Conservation (phyloP, 1,284 basidiomycete species). For the Pseudozyma sp. region DNA sequence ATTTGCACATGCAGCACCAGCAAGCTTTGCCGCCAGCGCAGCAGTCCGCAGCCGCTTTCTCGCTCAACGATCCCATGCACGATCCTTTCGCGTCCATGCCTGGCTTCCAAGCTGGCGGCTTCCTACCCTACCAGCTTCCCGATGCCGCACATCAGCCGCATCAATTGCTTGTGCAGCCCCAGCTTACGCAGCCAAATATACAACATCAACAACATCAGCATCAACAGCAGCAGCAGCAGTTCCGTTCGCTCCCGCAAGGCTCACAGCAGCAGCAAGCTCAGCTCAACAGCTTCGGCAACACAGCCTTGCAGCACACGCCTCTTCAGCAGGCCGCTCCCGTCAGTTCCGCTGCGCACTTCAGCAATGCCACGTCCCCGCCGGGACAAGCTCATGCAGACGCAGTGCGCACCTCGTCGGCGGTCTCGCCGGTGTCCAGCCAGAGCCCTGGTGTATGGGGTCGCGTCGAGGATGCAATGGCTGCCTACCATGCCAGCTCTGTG, state of each 20-base stretch:
- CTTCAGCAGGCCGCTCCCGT: constrained; percentile 5
- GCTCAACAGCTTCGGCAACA: neutral
- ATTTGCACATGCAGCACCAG: constrained; percentile 13
- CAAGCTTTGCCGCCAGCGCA: constrained; percentile 7
- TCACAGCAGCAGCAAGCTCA: constrained; percentile 11
- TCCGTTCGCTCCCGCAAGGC: neutral
- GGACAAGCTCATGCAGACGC: constrained; percentile 1
- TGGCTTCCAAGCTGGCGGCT: constrained; percentile 23
- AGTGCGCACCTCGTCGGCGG: constrained; percentile 4
- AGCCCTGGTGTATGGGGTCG: constrained; percentile 17
- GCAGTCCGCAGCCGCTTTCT: constrained; percentile 9
- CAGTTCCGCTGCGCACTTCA: neutral
- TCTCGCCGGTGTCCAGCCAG: constrained; percentile 16
- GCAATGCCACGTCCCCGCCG: constrained; percentile 2
- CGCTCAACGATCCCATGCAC: constrained; percentile 12
- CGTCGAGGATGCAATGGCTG: constrained; percentile 26
- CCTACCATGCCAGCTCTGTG: constrained; percentile 37
- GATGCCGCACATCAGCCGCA: constrained; percentile 3
- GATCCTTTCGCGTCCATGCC: constrained; percentile 24
- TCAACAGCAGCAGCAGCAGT: constrained; percentile 12
- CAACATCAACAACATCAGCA: constrained; percentile 9
- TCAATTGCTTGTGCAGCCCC: constrained; percentile 19
- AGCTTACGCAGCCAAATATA: constrained; percentile 2
- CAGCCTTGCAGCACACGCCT: neutral
- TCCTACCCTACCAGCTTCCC: constrained; percentile 28